Base-by-base conservation (phyloP, 495 filamentous ascomycete genomes). In the Aspergillus steynii region DNA sequence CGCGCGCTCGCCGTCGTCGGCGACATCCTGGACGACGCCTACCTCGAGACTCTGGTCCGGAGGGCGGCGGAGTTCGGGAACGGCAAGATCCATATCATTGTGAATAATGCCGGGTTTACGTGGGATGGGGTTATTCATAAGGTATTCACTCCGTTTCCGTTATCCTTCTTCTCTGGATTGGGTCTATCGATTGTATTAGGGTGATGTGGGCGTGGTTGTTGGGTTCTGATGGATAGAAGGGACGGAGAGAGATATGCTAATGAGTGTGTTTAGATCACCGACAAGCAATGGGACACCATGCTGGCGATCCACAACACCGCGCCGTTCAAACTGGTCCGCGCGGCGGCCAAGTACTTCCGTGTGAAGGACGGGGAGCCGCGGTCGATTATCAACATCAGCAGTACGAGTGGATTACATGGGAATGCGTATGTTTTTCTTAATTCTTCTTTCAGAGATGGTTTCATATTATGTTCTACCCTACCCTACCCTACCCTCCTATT, bases 61-160 rank as follows among this genome's bases (percentile, higher is more conserved):
- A 85, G 83, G 65, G 80, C 90, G 0, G 92, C 88, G 4, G 88
- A 88, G 55, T 93, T 95, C 68, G 92, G 92, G 28, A 78, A 82
- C 56, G 92, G 91, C 60, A 95, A 95, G 80, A 91, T 96, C 59
- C 88, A 96, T 73, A 86, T 92, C 58, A 85, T 94, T 58, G 89
- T 96, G 45, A 95, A 95, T 71, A 95, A 94, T 76, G 92, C 92
- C 1, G 91, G 91, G 42, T 89, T 89, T 72, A 96, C 92, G 0
- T 96, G 91, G 90, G 92, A 96, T 69, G 92, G 86, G 4, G 90
- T 96, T 27, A 92, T 96, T 65, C 90, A 95, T 77, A 94, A 93
- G 82, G 87, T 88, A 56, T 46, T 5, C 20, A 37, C 5, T 42
- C 28, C 31, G 37, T 26, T 48, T 47, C 26, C 37, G 20, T 20